Evolutionary conservation across 768 basidiomycete genomes (phyloP), one percentile per base, ranked within the genome.

Genomic region (Amanita muscaria): DNA sequence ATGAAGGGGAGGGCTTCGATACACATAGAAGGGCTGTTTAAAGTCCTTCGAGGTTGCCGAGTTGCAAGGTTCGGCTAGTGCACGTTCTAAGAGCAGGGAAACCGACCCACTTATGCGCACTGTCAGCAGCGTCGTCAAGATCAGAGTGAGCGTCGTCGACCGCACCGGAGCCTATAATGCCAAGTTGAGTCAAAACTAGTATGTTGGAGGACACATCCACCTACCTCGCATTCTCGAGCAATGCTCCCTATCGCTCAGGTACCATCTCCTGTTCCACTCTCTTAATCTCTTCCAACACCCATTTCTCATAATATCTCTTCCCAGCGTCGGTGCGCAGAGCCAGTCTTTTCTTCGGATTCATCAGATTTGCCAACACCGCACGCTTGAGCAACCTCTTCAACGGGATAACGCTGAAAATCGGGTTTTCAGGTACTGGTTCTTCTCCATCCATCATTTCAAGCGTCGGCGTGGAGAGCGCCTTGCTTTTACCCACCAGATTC

Each of bases 371-470:
- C 40, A 48, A 44, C 2, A 46, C 31, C 19, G 53, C 51, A 11
- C 53, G 49, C 2, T 46, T 49, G 15, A 55, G 40, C 3, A 55
- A 19, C 5, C 53, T 39, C 25, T 46, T 30, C 12, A 55, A 42
- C 1, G 53, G 53, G 4, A 44, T 32, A 16, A 22, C 8, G 10
- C 44, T 37, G 14, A 51, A 49, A 14, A 39, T 11, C 23, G 50
- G 34, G 21, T 35, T 29, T 3, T 22, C 11, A 5, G 51, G 49
- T 10, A 50, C 40, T 10, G 41, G 41, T 19, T 40, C 49, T 7
- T 50, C 44, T 2, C 47, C 51, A 27, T 50, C 48, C 16, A 55
- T 45, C 51, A 55, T 52, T 15, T 23, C 39, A 11, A 48, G 6
- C 5, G 49, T 52, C 14, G 53, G 53, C n/a, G 44, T 53, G 4